Conservation (phyloP, 345 rosid species). For the Eucalyptus curtisii region DNA sequence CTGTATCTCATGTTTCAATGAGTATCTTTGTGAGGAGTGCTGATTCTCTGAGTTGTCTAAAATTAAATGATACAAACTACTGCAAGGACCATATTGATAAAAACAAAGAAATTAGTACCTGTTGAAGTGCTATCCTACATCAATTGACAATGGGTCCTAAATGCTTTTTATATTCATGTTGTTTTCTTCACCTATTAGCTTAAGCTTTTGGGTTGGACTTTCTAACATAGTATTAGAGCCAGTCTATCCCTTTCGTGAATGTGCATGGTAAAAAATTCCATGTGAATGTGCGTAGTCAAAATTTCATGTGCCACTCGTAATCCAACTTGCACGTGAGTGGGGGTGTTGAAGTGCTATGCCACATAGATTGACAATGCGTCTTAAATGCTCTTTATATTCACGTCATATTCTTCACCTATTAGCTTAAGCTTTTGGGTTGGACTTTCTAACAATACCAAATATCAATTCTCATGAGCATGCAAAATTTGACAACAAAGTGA, state of each 20-base stretch:
- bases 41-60: neutral
- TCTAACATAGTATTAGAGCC: neutral
- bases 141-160: too few species aligned
- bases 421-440: neutral
- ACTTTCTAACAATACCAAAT: neutral
- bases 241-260: neutral
- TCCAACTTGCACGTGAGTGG: neutral
- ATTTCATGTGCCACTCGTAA: neutral
- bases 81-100: neutral
- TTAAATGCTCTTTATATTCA: neutral
- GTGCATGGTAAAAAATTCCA: neutral
- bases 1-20: neutral
- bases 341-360: neutral
- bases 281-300: neutral
- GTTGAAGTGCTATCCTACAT: too few species aligned
- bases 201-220: neutral
- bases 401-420: neutral
- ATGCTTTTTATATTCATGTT: too few species aligned
- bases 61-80: neutral
- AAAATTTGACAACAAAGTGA: neutral
- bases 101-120: neutral
- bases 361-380: neutral
- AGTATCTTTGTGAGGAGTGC: neutral
- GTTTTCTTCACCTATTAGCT: neutral
- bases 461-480: neutral